Evolutionary conservation across 139 green algal genomes (phyloP).

Genomic region (Coelastrella sp.): DNA sequence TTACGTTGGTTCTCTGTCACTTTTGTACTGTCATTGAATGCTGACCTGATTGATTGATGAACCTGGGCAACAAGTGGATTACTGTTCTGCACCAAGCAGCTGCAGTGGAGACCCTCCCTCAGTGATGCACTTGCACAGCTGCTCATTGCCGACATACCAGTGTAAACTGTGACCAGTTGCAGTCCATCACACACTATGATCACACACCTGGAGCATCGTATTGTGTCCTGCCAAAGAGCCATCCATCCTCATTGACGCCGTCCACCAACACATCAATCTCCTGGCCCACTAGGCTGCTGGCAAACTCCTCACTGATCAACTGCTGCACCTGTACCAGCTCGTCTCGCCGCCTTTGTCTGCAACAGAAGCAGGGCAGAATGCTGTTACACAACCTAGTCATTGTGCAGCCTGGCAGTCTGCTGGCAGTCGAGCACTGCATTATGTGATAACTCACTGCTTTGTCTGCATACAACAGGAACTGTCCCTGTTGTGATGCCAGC

Average conservation of each 20-base stretch:
- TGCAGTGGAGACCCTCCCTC: no score
- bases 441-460: no score
- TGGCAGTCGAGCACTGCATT: no score
- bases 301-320: conserved; percentile 73
- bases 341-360: conserved; percentile 75
- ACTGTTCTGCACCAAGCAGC: neutral
- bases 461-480: neutral
- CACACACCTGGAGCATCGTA: conserved; percentile 56
- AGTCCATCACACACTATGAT: neutral
- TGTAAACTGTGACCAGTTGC: neutral
- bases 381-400: no score
- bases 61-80: no score
- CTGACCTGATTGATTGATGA: no score
- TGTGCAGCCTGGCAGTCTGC: no score
- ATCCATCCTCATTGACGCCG: conserved; percentile 75
- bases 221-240: conserved; percentile 79
- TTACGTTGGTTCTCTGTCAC: neutral
- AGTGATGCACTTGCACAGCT: no score
- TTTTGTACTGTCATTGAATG: no score
- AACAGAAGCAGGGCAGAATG: neutral
- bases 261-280: conserved; percentile 54
- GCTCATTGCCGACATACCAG: no score
- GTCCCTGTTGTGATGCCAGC: neutral
- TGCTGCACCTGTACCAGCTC: conserved; percentile 86
- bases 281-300: conserved; percentile 69